Conservation (phyloP, 2,329 filamentous ascomycete species). For the Exophiala oligosperma region DNA sequence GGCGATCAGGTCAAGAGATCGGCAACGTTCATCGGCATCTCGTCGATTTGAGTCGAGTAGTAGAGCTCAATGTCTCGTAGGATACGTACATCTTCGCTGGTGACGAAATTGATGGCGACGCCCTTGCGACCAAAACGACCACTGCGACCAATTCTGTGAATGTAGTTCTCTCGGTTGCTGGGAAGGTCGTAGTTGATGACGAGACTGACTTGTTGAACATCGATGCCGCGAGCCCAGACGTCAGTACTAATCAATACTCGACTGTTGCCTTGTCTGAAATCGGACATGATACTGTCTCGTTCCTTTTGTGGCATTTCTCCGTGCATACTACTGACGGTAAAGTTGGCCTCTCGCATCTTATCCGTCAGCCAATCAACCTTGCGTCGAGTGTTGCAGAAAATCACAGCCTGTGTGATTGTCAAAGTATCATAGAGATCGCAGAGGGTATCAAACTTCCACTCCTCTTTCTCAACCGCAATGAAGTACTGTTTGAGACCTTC, state of each 20-base stretch:
- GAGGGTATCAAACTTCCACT: conserved; percentile 99
- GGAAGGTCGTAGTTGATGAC: conserved; percentile 99
- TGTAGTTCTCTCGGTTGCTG: conserved; percentile 99
- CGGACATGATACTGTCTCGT: conserved; percentile 98
- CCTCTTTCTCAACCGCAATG: conserved; percentile 98
- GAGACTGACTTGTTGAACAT: conserved; percentile 95
- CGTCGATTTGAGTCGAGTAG: conserved; percentile 95
- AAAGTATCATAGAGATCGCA: conserved; percentile 98
- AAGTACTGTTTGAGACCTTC: conserved; percentile 99
- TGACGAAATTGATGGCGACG: conserved; percentile 99
- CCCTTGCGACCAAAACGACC: conserved; percentile 96
- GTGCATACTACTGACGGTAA: conserved; percentile 98
- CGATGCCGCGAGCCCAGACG: conserved; percentile 97
- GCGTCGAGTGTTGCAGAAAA: conserved; percentile 98
- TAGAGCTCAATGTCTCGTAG: conserved; percentile 95
- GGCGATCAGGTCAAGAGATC: conserved; percentile 42
- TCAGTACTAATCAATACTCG: conserved; percentile 96
- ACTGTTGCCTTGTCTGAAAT: conserved; percentile 95
- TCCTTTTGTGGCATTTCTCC: conserved; percentile 99
- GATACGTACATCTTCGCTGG: conserved; percentile 95
- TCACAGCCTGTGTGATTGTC: conserved; percentile 54
- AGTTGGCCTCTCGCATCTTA: conserved; percentile 99
- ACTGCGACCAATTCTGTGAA: conserved; percentile 94
- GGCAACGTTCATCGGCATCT: conserved; percentile 96
- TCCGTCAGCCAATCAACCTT: conserved; percentile 99